A percentile compares a stretch with the other conserved stretches of the same genome.
Evolutionary conservation across 2,329 filamentous ascomycete species (phyloP).

Genomic region (Aspergillus novoparasiticus): DNA sequence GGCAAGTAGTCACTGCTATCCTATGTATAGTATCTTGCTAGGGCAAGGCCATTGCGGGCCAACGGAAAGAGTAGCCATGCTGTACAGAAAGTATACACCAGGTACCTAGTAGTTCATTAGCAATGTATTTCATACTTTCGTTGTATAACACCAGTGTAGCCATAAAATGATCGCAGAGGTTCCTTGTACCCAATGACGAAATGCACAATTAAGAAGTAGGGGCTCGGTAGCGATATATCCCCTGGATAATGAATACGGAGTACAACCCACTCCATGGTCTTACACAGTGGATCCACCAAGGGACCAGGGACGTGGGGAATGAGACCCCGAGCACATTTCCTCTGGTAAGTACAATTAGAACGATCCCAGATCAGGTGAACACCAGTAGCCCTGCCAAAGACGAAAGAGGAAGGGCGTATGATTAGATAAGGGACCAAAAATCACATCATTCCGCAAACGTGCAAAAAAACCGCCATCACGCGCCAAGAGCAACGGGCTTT

Average conservation of each 20-base stretch:
- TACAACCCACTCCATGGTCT: too few species aligned
- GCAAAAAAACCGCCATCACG: neutral
- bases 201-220: too few species aligned
- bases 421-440: neutral
- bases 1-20: neutral
- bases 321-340: neutral
- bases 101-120: too few species aligned
- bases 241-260: too few species aligned
- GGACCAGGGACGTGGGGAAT: neutral
- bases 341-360: too few species aligned
- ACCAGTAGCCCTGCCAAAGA: neutral
- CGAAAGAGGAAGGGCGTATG: neutral
- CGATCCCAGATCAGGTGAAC: neutral
- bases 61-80: neutral
- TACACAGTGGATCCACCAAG: neutral
- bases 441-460: neutral
- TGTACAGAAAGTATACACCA: too few species aligned
- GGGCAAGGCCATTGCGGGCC: neutral
- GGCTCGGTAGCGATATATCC: too few species aligned
- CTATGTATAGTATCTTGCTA: neutral
- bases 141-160: too few species aligned
- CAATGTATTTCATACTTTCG: too few species aligned
- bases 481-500: slow-evolving; percentile 2
- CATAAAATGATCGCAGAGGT: too few species aligned
- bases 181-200: too few species aligned